Conservation (phyloP, 2,329 filamentous ascomycete genomes). For the Metarhizium album region DNA sequence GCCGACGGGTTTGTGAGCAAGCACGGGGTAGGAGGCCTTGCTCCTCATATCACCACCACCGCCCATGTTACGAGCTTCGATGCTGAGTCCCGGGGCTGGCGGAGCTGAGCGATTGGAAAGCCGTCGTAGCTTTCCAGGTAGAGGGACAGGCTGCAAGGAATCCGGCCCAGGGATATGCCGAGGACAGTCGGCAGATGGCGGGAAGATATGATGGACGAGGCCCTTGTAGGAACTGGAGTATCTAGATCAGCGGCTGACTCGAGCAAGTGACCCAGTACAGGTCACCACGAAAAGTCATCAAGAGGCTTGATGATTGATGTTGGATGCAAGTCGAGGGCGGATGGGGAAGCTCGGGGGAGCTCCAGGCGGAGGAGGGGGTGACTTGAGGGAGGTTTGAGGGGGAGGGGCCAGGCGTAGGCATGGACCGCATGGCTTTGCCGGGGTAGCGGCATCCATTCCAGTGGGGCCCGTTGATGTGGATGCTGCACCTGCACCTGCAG, state of each 20-base stretch:
- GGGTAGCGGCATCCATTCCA: no score
- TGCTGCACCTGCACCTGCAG: no score
- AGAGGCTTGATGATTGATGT: background rate
- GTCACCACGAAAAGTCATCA: background rate
- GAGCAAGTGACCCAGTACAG: slow-evolving; percentile 3
- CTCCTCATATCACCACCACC: slow-evolving; percentile 35
- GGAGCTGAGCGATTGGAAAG: slow-evolving; percentile 27
- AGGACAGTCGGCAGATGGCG: slow-evolving; percentile 14
- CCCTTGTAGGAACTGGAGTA: slow-evolving; percentile 13
- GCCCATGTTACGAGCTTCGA: slow-evolving; percentile 35
- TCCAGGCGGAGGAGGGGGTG: background rate
- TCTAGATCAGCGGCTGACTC: slow-evolving; percentile 13
- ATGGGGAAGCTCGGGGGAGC: background rate
- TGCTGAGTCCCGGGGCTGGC: slow-evolving; percentile 19
- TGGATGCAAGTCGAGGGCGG: background rate
- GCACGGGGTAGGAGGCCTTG: slow-evolving; percentile 39
- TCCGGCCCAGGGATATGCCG: slow-evolving; percentile 14
- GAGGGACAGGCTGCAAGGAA: slow-evolving; percentile 7
- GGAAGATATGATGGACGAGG: slow-evolving; percentile 14
- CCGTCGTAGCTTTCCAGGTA: slow-evolving; percentile 18
- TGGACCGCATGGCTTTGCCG: no score
- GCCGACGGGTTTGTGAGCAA: slow-evolving; percentile 47
- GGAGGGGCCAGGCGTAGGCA: no score
- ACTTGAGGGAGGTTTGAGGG: no score
- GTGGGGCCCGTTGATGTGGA: no score